phyloP scores from a whole-genome alignment of 1,284 basidiomycete species.

The Microbotryum intermedium region DNA sequence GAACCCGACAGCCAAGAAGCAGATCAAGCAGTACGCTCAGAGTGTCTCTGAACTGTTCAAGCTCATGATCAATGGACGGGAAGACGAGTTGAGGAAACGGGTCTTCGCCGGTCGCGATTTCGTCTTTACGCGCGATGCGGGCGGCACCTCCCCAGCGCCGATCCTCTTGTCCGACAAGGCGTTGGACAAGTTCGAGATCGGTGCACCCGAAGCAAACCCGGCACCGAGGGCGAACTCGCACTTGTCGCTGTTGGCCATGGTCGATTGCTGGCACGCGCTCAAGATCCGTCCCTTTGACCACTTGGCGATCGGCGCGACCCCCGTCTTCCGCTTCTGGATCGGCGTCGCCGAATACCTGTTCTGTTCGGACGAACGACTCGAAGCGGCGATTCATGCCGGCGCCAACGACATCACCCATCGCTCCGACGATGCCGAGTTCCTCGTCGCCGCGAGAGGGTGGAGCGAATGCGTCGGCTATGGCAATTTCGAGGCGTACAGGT shows the following conservation, averaged over 20 bases:
- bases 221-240: slow-evolving; percentile 66
- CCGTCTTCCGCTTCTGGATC: slow-evolving; percentile 92
- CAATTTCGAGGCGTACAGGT: slow-evolving; percentile 77
- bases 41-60: slow-evolving; percentile 87
- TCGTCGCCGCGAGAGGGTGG: slow-evolving; percentile 92
- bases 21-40: slow-evolving; percentile 83
- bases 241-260: slow-evolving; percentile 93
- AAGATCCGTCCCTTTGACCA: slow-evolving; percentile 84
- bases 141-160: slow-evolving; percentile 44
- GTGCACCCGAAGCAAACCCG: slow-evolving; percentile 41
- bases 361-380: slow-evolving; percentile 54
- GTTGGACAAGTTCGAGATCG: slow-evolving; percentile 80
- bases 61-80: slow-evolving; percentile 79
- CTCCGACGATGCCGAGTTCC: slow-evolving; percentile 85
- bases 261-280: slow-evolving; percentile 91
- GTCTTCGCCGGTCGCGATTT: slow-evolving; percentile 65
- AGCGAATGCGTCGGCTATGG: slow-evolving; percentile 89
- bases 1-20: slow-evolving; percentile 80
- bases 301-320: slow-evolving; percentile 87
- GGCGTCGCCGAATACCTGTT: slow-evolving; percentile 96
- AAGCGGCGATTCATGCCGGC: slow-evolving; percentile 65
- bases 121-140: slow-evolving; percentile 53
- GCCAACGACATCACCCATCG: slow-evolving; percentile 73
- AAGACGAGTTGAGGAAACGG: slow-evolving; percentile 56
- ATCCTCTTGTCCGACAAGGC: slow-evolving; percentile 81